Percentiles rank a stretch among this genome's conserved stretches.
phyloP scores from a whole-genome alignment of 257 asterid species.

The Nemophila menziesii region DNA sequence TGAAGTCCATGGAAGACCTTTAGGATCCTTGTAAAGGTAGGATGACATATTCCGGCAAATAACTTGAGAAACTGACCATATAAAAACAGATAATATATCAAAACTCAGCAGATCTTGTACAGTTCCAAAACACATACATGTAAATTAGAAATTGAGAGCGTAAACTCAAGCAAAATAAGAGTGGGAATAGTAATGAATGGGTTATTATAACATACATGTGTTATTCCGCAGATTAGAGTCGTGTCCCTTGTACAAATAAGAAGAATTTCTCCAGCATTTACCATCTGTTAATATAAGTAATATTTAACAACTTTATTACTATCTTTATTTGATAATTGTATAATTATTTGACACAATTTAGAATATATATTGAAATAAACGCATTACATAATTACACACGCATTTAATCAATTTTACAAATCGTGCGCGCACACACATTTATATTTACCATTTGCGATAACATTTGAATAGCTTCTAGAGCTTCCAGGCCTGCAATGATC shows the following conservation, averaged over 20 bases:
- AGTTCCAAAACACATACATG: no score
- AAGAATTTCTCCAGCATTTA: conserved; percentile 16
- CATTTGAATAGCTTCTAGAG: conserved; percentile 20
- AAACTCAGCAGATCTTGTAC: background rate
- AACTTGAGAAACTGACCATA: conserved; percentile 16
- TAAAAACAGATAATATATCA: conserved; percentile 4
- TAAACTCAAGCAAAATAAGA: background rate
- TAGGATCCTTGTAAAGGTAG: conserved; percentile 12
- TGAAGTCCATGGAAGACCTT: conserved; percentile 24
- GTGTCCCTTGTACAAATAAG: conserved; percentile 6
- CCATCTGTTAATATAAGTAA: conserved; percentile 6
- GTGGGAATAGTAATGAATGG: background rate
- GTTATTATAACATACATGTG: conserved; percentile 10
- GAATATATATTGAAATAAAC: no score
- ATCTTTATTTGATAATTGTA: background rate
- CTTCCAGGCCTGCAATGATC: conserved; percentile 16
- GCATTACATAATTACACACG: conserved; percentile 1
- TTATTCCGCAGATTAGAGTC: conserved; percentile 8
- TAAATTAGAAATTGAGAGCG: background rate
- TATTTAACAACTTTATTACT: background rate
- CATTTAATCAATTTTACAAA: background rate
- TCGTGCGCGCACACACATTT: no score
- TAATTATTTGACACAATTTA: no score
- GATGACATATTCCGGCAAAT: conserved; percentile 13
- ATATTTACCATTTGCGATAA: conserved; percentile 13